A percentile compares a stretch with the other conserved stretches of the same genome.
Evolutionary conservation across 768 basidiomycete species (phyloP).

Genomic region (Lentinus brumalis): DNA sequence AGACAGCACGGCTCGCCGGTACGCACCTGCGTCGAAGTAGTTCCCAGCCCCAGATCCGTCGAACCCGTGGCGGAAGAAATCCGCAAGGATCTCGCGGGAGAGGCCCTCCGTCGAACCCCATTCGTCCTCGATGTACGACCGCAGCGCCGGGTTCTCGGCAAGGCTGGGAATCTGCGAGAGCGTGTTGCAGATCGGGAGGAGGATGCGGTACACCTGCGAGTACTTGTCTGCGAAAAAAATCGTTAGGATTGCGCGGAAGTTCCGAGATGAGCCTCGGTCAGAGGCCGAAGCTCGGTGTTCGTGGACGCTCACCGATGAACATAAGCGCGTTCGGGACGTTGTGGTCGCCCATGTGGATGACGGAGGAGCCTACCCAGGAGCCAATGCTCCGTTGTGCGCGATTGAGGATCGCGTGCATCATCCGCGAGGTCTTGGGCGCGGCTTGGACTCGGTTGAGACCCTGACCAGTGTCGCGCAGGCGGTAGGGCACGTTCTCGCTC

Average conservation of each 20-base stretch:
- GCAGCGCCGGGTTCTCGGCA: slow-evolving; percentile 66
- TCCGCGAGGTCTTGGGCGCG: slow-evolving; percentile 84
- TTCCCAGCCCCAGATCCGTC: slow-evolving; percentile 92
- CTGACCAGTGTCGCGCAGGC: slow-evolving; percentile 86
- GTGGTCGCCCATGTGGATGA: slow-evolving; percentile 89
- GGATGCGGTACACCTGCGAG: slow-evolving; percentile 88
- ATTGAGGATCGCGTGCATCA: slow-evolving; percentile 87
- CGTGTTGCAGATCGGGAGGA: slow-evolving; percentile 84
- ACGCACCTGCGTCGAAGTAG: slow-evolving; percentile 73
- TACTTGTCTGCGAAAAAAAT: slow-evolving; percentile 64
- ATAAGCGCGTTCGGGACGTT: slow-evolving; percentile 83
- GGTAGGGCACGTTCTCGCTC: slow-evolving; percentile 73
- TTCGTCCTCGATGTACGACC: slow-evolving; percentile 78
- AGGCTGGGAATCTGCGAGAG: slow-evolving; percentile 72
- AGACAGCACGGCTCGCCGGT: not conserved
- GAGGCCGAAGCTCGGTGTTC: too few species aligned
- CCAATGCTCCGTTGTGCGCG: slow-evolving; percentile 82
- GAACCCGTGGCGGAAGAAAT: slow-evolving; percentile 88
- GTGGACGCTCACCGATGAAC: slow-evolving; percentile 61
- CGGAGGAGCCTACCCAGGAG: slow-evolving; percentile 82
- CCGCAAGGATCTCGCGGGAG: slow-evolving; percentile 69
- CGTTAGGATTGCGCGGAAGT: not conserved
- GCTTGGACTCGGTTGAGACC: slow-evolving; percentile 89
- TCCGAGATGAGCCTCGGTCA: not conserved
- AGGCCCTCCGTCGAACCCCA: slow-evolving; percentile 77